phyloP scores from a whole-genome alignment of 306 rosid species.

The Parietaria judaica region DNA sequence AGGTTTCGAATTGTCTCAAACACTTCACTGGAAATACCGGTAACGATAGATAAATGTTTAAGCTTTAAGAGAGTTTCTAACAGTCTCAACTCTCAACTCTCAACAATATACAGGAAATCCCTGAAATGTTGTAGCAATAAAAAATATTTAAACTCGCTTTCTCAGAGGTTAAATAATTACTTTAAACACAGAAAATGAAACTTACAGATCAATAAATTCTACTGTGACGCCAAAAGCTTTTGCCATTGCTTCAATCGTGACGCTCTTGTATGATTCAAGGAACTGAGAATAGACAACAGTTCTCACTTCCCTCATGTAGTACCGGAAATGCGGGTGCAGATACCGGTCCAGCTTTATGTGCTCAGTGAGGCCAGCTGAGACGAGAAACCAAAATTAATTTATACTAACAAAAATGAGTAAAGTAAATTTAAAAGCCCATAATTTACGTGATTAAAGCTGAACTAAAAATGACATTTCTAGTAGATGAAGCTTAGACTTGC shows the following conservation, averaged over 20 bases:
- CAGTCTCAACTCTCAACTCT: too few relatives aligned
- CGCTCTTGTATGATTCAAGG: conserved; percentile 96
- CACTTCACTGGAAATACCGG: background rate
- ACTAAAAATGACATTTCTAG: background rate
- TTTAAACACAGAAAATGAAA: conserved; percentile 1
- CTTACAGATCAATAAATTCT: conserved; percentile 93
- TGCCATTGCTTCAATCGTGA: conserved; percentile 94
- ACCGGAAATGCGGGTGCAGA: conserved; percentile 85
- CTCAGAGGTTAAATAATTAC: background rate
- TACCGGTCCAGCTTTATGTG: conserved; percentile 91
- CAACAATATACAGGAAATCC: too few relatives aligned
- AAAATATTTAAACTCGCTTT: background rate
- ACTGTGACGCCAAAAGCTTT: conserved; percentile 93
- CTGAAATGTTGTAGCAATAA: too few relatives aligned
- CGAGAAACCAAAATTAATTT: conserved; percentile 10
- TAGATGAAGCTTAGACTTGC: background rate
- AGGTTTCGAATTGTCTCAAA: background rate
- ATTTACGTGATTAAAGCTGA: background rate
- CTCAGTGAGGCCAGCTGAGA: conserved; percentile 80
- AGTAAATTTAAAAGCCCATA: background rate
- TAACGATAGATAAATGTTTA: too few relatives aligned
- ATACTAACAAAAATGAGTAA: background rate
- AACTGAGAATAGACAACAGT: conserved; percentile 83
- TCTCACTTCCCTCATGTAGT: conserved; percentile 94
- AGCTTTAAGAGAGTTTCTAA: too few relatives aligned